phyloP scores from a whole-genome alignment of 495 filamentous ascomycete genomes.

The Lophiostoma macrostomum region DNA sequence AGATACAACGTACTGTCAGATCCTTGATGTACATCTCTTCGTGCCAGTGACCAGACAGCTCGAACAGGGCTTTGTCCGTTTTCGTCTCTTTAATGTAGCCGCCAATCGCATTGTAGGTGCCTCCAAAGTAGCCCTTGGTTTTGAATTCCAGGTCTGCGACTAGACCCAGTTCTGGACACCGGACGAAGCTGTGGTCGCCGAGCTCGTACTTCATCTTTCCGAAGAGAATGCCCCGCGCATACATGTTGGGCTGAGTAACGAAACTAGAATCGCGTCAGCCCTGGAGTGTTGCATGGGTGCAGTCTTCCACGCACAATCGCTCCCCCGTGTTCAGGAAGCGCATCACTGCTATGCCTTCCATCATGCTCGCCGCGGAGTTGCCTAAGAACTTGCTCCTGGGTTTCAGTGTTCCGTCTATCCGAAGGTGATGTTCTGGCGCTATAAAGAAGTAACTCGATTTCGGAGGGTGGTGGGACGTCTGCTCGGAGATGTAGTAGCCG shows the following conservation, averaged over 20 bases:
- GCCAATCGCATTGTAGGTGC: slow-evolving; percentile 93
- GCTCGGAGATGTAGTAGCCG: slow-evolving; percentile 94
- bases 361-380: slow-evolving; percentile 96
- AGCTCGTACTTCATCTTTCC: slow-evolving; percentile 99
- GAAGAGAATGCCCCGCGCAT: slow-evolving; percentile 93
- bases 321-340: slow-evolving; percentile 80
- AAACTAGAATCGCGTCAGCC: slow-evolving; percentile 52
- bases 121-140: slow-evolving; percentile 95
- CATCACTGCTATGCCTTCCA: slow-evolving; percentile 92
- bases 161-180: slow-evolving; percentile 81
- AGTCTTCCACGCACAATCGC: slow-evolving; percentile 67
- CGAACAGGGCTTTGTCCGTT: slow-evolving; percentile 80
- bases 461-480: slow-evolving; percentile 95
- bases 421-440: slow-evolving; percentile 89
- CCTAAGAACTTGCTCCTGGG: slow-evolving; percentile 95
- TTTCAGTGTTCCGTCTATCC: slow-evolving; percentile 93
- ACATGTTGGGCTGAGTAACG: slow-evolving; percentile 98
- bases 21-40: slow-evolving; percentile 90
- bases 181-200: slow-evolving; percentile 92
- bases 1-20: slow-evolving; percentile 57
- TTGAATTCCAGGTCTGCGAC: slow-evolving; percentile 98
- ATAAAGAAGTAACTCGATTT: slow-evolving; percentile 99
- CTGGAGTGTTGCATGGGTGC: neutral
- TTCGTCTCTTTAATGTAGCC: slow-evolving; percentile 87
- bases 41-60: slow-evolving; percentile 90